Conservation (phyloP, 2,329 filamentous ascomycete genomes). For the Didymella keratinophila region DNA sequence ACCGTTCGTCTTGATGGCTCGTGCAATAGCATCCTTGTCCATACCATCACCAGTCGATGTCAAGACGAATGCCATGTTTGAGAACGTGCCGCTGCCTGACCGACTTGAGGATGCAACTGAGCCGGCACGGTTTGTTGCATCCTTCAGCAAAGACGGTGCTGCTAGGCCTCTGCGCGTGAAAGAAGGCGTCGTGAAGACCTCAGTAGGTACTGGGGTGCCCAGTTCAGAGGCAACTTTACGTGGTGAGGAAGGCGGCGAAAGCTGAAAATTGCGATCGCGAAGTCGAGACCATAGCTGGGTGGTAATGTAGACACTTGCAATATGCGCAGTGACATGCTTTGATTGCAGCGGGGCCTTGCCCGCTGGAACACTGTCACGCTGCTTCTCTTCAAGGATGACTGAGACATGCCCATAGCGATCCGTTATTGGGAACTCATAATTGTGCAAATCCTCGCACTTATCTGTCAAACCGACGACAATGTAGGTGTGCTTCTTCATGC, state of each 20-base stretch:
- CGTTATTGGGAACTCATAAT: conserved; percentile 47
- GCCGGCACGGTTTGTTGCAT: conserved; percentile 35
- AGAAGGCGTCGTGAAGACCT: conserved; percentile 58
- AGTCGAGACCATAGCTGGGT: conserved; percentile 54
- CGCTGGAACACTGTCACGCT: conserved; percentile 48
- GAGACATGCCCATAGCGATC: conserved; percentile 54
- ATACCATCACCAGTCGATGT: conserved; percentile 68
- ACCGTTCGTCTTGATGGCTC: conserved; percentile 73
- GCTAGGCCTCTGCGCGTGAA: conserved; percentile 54
- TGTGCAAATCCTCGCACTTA: conserved; percentile 33
- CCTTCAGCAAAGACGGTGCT: conserved; percentile 38
- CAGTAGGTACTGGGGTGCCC: conserved; percentile 37
- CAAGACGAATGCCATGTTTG: conserved; percentile 86
- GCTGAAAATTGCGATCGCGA: conserved; percentile 49
- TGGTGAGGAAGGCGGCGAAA: conserved; percentile 29
- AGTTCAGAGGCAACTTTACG: conserved; percentile 31
- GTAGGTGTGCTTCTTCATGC: conserved; percentile 56
- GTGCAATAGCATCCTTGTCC: conserved; percentile 65
- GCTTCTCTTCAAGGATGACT: conserved; percentile 52
- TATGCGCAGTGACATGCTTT: conserved; percentile 50
- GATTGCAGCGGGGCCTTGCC: conserved; percentile 20
- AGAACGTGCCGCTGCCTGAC: conserved; percentile 65
- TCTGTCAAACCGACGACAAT: conserved; percentile 55
- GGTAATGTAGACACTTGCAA: conserved; percentile 56
- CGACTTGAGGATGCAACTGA: conserved; percentile 40